phyloP scores from a whole-genome alignment of 768 basidiomycete genomes.

The Rhodosporidiobolus sp. region DNA sequence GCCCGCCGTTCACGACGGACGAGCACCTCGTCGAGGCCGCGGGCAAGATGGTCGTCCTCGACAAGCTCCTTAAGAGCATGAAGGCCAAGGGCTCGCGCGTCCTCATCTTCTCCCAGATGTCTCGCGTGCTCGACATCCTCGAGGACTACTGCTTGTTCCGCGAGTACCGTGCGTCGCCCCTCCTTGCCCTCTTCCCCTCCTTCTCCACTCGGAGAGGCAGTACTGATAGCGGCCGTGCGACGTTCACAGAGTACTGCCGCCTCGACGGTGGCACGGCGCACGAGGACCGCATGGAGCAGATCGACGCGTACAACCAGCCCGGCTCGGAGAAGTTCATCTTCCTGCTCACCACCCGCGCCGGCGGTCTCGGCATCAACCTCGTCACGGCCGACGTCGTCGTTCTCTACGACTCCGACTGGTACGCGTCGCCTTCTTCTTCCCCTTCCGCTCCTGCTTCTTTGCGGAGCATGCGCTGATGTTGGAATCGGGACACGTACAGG shows the following conservation, averaged over 20 bases:
- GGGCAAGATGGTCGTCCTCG: conserved; percentile 96
- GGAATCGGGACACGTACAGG: conserved; percentile 53
- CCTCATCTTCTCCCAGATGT: conserved; percentile 99
- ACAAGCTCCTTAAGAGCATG: conserved; percentile 83
- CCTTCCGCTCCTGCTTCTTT: too few species aligned
- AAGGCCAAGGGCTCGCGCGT: conserved; percentile 90
- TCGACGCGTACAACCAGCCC: conserved; percentile 96
- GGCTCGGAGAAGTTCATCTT: conserved; percentile 95
- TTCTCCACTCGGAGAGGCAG: background rate
- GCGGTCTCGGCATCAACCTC: conserved; percentile 93
- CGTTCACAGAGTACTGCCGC: conserved; percentile 71
- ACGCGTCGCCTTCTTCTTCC: conserved; percentile 36
- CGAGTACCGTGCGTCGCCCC: conserved; percentile 64
- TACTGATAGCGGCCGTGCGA: background rate
- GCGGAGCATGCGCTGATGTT: too few species aligned
- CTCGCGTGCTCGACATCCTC: conserved; percentile 93
- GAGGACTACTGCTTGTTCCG: conserved; percentile 97
- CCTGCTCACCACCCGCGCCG: conserved; percentile 91
- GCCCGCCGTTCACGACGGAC: conserved; percentile 96
- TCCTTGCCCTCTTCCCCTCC: conserved; percentile 17
- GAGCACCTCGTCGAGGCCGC: conserved; percentile 91
- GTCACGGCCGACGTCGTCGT: conserved; percentile 93
- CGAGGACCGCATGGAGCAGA: conserved; percentile 89
- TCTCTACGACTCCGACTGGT: conserved; percentile 96
- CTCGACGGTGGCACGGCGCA: conserved; percentile 95